phyloP scores from a whole-genome alignment of 495 filamentous ascomycete species.

The Daldinia childiae region DNA sequence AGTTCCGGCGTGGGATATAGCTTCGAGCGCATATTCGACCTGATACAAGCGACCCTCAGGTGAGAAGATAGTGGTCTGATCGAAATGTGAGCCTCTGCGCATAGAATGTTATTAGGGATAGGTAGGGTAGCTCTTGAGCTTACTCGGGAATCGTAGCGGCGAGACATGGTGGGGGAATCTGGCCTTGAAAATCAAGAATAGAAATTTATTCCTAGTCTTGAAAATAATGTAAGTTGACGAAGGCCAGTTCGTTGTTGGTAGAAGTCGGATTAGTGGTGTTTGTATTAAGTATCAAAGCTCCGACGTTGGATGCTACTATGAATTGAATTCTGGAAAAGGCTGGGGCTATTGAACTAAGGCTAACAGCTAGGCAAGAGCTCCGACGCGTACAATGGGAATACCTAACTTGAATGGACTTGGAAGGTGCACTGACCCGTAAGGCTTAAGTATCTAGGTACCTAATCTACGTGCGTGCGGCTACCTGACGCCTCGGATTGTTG shows the following conservation, averaged over 20 bases:
- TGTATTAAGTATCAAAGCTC: constrained; percentile 7
- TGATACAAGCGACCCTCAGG: constrained; percentile 98
- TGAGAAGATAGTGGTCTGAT: constrained; percentile 98
- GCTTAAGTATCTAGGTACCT: neutral
- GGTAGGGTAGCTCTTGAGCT: constrained; percentile 47
- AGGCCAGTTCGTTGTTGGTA: neutral
- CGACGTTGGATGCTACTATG: neutral
- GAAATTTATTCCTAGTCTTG: neutral
- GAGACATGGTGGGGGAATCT: constrained; percentile 73
- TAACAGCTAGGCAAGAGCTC: constrained; percentile 44
- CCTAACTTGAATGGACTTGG: neutral
- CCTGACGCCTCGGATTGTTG: neutral
- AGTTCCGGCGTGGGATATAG: constrained; percentile 97
- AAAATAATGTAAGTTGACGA: constrained; percentile 1
- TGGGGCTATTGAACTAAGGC: constrained; percentile 19
- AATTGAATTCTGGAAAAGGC: constrained; percentile 8
- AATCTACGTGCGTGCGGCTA: neutral
- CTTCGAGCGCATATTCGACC: constrained; percentile 98
- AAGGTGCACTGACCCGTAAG: neutral
- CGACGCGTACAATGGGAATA: constrained; percentile 33
- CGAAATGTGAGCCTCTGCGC: constrained; percentile 53
- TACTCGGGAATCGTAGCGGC: constrained; percentile 98
- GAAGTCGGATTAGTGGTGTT: constrained; percentile 2
- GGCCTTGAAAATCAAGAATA: constrained; percentile 16
- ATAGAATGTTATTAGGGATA: constrained; percentile 8